phyloP scores from a whole-genome alignment of 208 protist genomes.

The Phytomonas sp. region DNA sequence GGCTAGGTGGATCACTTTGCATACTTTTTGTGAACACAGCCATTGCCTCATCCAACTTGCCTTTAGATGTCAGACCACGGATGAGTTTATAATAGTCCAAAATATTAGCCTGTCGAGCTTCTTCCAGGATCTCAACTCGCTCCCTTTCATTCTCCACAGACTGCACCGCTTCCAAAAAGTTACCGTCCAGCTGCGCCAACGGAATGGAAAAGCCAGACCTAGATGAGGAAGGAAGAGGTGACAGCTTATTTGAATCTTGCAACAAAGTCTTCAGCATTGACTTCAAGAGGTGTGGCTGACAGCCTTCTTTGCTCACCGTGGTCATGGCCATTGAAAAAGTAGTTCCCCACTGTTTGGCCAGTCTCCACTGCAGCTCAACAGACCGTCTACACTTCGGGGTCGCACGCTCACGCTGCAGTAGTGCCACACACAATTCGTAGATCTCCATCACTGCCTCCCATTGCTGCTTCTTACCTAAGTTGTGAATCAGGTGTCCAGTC shows the following conservation, averaged over 20 bases:
- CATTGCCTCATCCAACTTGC: conserved; percentile 30
- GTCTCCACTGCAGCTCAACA: neutral
- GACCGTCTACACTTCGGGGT: no score
- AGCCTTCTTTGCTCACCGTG: conserved; percentile 15
- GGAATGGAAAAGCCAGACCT: conserved; percentile 4
- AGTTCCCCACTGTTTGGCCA: conserved; percentile 30
- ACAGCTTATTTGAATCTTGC: neutral
- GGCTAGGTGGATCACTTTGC: neutral
- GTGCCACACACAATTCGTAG: conserved; percentile 33
- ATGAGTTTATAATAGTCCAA: conserved; percentile 46
- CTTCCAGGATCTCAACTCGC: conserved; percentile 19
- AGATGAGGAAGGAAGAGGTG: neutral
- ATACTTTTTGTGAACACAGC: conserved; percentile 26
- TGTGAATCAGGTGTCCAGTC: conserved; percentile 34
- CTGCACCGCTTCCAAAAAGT: conserved; percentile 49
- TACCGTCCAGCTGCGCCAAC: conserved; percentile 38
- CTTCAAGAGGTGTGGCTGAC: conserved; percentile 13
- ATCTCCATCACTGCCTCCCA: conserved; percentile 27
- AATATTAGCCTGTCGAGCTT: conserved; percentile 19
- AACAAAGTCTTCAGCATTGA: conserved; percentile 20
- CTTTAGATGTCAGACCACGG: conserved; percentile 36
- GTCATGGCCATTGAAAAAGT: conserved; percentile 49
- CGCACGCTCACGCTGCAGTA: conserved; percentile 15
- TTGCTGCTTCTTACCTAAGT: conserved; percentile 21
- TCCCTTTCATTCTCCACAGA: conserved; percentile 16